Base-by-base conservation (phyloP, 495 filamentous ascomycete species). In the Trichodelitschia bisporula region DNA sequence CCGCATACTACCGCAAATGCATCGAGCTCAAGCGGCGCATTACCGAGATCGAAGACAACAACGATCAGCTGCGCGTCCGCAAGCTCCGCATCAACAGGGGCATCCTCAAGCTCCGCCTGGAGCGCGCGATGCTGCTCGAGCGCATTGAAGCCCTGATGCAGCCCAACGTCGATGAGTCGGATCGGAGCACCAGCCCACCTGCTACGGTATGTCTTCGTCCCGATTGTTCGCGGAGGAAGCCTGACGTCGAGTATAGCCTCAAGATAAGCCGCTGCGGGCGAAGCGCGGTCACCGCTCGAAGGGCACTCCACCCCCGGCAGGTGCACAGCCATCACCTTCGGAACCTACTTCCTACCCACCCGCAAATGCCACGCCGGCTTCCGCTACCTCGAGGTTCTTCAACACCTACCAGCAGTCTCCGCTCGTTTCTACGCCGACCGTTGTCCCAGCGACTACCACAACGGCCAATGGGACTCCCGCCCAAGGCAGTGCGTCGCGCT, bases 1-100 rank as follows among this genome's bases (percentile, higher is more conserved):
- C 77, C 43, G 82, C 84, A 32, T 99, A 99, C 55, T 79, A 84
- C 41, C 67, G 72, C 42, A 99, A 99, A 66, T 95, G 89, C 50
- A 82, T 91, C 54, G 72, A 86, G 39, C 67, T 99, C 13, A 89
- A 86, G 52, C 71, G 73, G 39, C 78, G 89, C 24, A 73, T 91
- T 32, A 69, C 61, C 35, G 84, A 95, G 45, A 72, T 95, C 42
- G 80, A 95, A 43, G 71, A 74, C 18, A 70, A 74, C 39, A 90
- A 92, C 43, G 79, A 90, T 33, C 57, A 72, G 13, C 66, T 74
- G 26, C 66, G 77, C 21, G 50, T 76, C 17, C 77, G 79, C 28
- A 72, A 84, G 26, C 59, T 57, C n/a, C 79, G 89, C 23, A 61
- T 83, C 29, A 65, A 72, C 47, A 67, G 80, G 27, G 72, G 69